Evolutionary conservation across 2,329 filamentous ascomycete genomes (phyloP).

Genomic region (Tolypocladium ovalisporum): DNA sequence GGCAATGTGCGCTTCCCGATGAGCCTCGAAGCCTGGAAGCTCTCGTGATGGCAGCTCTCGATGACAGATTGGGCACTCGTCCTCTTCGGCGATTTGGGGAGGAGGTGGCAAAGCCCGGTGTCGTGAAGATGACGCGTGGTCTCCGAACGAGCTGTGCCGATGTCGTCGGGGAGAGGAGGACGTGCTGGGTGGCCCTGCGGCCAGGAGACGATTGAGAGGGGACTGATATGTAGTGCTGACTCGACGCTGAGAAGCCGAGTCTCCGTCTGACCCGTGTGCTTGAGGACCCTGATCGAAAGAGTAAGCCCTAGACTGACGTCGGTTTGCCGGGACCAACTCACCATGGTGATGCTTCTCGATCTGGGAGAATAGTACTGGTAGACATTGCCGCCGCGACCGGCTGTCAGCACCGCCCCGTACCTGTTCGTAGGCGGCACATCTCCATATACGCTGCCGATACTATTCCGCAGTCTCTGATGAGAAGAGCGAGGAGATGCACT

Average conservation of each 20-base stretch:
- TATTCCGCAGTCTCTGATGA: slow-evolving; percentile 36
- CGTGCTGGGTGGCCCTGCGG: slow-evolving; percentile 20
- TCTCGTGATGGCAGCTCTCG: slow-evolving; percentile 51
- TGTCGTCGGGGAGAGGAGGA: slow-evolving; percentile 18
- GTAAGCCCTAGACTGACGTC: slow-evolving; percentile 1
- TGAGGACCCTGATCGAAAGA: not conserved
- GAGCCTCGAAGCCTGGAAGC: slow-evolving; percentile 40
- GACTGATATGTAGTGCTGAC: slow-evolving; percentile 21
- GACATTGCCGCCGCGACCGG: slow-evolving; percentile 19
- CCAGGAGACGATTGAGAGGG: slow-evolving; percentile 28
- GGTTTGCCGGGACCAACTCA: slow-evolving; percentile 14
- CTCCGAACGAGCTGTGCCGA: slow-evolving; percentile 19
- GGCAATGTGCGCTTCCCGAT: slow-evolving; percentile 48
- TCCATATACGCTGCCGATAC: slow-evolving; percentile 21
- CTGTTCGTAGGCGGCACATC: slow-evolving; percentile 16
- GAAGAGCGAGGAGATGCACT: slow-evolving; percentile 19
- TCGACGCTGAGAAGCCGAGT: slow-evolving; percentile 14
- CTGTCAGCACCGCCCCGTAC: slow-evolving; percentile 26
- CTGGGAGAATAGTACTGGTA: slow-evolving; percentile 21
- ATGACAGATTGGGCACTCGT: slow-evolving; percentile 71
- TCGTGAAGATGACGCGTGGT: slow-evolving; percentile 22
- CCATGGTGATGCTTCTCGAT: slow-evolving; percentile 38
- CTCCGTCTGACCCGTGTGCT: not conserved
- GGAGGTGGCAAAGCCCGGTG: slow-evolving; percentile 30
- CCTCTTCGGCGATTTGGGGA: slow-evolving; percentile 54